These are phyloP conservation scores for Fimicolochytrium jonesii DNA, from an alignment of 192 early-diverging fungal genomes.

Conservation along the genomic window DNA sequence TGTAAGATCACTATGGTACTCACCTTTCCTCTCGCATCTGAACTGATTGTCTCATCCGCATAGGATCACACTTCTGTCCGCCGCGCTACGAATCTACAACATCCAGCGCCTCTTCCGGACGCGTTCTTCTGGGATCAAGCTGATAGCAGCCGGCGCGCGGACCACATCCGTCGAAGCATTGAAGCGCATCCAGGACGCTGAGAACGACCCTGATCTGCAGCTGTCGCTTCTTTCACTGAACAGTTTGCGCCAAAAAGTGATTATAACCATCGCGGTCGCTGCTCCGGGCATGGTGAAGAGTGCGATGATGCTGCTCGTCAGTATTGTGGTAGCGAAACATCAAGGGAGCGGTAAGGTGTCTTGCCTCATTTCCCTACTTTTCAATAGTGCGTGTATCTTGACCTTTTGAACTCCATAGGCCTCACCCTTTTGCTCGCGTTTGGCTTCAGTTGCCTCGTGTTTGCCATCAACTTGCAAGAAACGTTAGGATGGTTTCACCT, in stretches of 20 bases:
- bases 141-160: constrained; percentile 11
- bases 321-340: constrained; percentile 1
- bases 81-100: constrained; percentile 16
- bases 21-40: not conserved
- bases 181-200: constrained; percentile 7
- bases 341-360: constrained; percentile 1
- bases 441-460: constrained; percentile 19
- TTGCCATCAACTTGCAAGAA: constrained; percentile 10
- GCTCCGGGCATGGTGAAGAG: constrained; percentile 14
- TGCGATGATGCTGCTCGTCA: constrained; percentile 9
- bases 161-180: constrained; percentile 16
- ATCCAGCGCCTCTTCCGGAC: not conserved
- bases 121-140: constrained; percentile 13
- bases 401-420: not conserved
- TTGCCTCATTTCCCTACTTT: not conserved
- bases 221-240: not conserved
- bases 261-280: constrained; percentile 16
- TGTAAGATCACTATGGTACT: not conserved
- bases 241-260: constrained; percentile 11
- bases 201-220: constrained; percentile 10
- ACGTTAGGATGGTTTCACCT: constrained; percentile 1
- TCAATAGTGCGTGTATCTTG: not conserved
- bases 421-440: constrained; percentile 8
- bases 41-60: not conserved
- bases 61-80: constrained; percentile 12